Evolutionary conservation across 1,284 basidiomycete species (phyloP), one percentile per base, ranked within the genome.

Genomic region (Ganoderma multipileum): DNA sequence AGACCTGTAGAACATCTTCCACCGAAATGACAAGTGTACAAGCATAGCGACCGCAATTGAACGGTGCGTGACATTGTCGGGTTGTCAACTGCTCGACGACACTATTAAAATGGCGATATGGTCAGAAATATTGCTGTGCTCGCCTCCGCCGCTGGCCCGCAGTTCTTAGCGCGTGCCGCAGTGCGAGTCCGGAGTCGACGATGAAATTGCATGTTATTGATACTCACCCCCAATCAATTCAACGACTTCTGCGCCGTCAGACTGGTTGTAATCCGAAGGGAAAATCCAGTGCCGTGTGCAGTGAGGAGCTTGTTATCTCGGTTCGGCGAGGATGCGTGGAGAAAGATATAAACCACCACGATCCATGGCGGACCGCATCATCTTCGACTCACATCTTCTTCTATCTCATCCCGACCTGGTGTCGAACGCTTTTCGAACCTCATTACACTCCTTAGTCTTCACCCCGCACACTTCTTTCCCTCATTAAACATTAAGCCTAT

Each of bases 401-500:
- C 36, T 18, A 62, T 5, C 20, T 33, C 18, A 20, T 33, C 16
- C 33, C 62, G 62, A 41, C 62, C 62, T 18, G 62, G 62, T 39
- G 62, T 63, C 62, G 47, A 38, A 38, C n/a, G 16, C 20, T 12
- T 33, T 50, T 47, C 23, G 23, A 52, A 14, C n/a, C 23, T 52
- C 47, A 14, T 12, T 52, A 26, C 47, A 26, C 23, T 52, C 47
- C 23, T 52, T 52, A 26, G 8, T 23, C 44, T n/a, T 50, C 42
- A 12, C 11, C 12, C 42, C 12, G 16, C 9, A 7, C 38, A 14
- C 41, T 11, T 39, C n/a, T 12, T 26, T 52, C 20, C 47, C 18
- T 18, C n/a, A 18, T 36, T 5, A 47, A 50, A 52, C n/a, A 18
- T 36, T 5, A 47, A 50, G 42, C 47, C 50, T 66, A 30, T 61